Percentiles rank a stretch among this genome's conserved stretches.
These are phyloP conservation scores for Eragrostis curvula DNA, from an alignment of 176 grass and related monocot genomes.

Conservation along the genomic window DNA sequence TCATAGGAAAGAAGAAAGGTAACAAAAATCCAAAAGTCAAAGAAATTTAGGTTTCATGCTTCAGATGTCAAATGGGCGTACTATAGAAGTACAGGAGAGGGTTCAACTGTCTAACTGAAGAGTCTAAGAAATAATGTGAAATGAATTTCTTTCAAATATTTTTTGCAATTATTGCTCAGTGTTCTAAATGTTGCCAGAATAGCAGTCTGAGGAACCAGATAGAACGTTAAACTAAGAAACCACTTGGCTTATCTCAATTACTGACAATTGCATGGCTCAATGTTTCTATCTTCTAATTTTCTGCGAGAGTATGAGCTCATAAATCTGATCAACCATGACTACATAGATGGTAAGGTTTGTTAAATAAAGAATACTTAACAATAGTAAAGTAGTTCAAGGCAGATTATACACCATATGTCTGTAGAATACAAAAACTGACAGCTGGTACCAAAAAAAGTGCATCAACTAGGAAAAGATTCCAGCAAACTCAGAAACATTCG, in stretches of 20 bases:
- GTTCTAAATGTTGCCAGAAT: neutral
- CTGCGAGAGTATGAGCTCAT: neutral
- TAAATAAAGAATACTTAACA: neutral
- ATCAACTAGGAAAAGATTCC: slow-evolving; percentile 9
- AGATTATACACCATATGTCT: neutral
- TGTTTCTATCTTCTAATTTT: neutral
- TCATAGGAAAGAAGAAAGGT: neutral
- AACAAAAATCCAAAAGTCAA: neutral
- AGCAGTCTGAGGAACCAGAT: neutral
- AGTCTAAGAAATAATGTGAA: neutral
- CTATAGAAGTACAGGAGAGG: neutral
- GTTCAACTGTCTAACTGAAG: slow-evolving; percentile 9
- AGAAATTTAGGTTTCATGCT: neutral
- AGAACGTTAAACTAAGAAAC: neutral
- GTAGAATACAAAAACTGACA: slow-evolving; percentile 7
- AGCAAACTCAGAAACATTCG: neutral
- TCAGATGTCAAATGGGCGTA: neutral
- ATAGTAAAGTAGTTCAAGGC: neutral
- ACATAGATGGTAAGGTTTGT: neutral
- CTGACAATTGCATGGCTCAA: neutral
- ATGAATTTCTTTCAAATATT: neutral
- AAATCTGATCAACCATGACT: slow-evolving; percentile 6
- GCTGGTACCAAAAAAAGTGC: neutral
- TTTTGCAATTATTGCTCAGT: neutral
- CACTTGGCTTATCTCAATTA: neutral